A percentile compares a stretch with the other conserved stretches of the same genome.
Conservation (phyloP, 768 basidiomycete species). For the Leccinum truebloodii region DNA sequence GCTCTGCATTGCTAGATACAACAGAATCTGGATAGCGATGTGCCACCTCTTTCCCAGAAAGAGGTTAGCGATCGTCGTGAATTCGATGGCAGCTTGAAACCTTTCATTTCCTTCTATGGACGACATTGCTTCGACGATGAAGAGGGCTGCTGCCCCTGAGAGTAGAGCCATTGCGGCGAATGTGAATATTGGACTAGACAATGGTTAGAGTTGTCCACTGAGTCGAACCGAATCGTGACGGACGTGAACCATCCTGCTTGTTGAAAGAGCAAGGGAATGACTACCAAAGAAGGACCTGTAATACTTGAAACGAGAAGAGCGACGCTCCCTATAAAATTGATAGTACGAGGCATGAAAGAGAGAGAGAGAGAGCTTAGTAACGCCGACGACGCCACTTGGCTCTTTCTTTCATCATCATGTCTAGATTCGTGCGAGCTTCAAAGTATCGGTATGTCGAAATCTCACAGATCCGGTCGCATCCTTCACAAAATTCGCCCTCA, state of each 20-base stretch:
- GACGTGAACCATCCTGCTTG: conserved; percentile 31
- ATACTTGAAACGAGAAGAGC: conserved; percentile 29
- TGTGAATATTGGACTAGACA: conserved; percentile 18
- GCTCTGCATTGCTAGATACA: conserved; percentile 25
- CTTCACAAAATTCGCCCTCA: conserved; percentile 30
- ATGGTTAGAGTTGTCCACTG: background rate
- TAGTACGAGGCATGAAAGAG: conserved; percentile 21
- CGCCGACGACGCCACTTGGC: background rate
- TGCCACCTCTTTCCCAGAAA: conserved; percentile 29
- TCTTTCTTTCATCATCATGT: conserved; percentile 48
- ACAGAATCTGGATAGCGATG: conserved; percentile 17
- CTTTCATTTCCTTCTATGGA: conserved; percentile 26
- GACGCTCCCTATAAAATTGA: conserved; percentile 24
- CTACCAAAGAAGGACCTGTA: conserved; percentile 24
- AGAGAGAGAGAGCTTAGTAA: too few species aligned
- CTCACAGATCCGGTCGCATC: conserved; percentile 10
- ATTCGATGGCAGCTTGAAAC: conserved; percentile 26
- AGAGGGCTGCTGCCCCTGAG: conserved; percentile 22
- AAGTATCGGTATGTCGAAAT: conserved; percentile 71
- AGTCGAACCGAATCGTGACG: background rate
- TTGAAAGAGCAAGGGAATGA: conserved; percentile 25
- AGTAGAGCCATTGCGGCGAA: conserved; percentile 21
- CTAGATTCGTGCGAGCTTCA: conserved; percentile 81
- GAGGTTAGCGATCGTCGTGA: conserved; percentile 28
- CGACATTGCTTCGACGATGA: conserved; percentile 18